Conservation (phyloP, 139 green algal genomes). For the Chlorella sorokiniana region DNA sequence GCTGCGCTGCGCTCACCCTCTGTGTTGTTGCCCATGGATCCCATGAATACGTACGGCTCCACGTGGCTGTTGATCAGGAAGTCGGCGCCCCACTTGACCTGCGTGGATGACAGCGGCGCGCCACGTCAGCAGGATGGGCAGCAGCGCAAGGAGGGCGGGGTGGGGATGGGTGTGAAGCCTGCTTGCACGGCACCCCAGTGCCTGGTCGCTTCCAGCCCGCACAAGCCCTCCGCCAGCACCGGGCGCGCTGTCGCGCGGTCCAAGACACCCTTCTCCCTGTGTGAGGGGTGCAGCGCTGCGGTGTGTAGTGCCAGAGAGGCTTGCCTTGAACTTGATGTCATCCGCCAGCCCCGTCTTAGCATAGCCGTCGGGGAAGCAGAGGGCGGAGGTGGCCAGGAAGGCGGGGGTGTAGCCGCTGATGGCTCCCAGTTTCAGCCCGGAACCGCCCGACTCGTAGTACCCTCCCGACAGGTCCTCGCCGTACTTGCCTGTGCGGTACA, state of each 20-base stretch:
- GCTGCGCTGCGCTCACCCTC: not conserved
- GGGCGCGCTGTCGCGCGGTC: too few relatives aligned
- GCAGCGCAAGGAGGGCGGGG: too few relatives aligned
- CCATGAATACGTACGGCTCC: constrained; percentile 23
- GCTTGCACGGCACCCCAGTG: too few relatives aligned
- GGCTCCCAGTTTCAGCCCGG: constrained; percentile 32
- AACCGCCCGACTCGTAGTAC: constrained; percentile 44
- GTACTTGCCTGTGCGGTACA: constrained; percentile 43
- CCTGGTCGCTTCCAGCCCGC: too few relatives aligned
- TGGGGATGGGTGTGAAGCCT: too few relatives aligned
- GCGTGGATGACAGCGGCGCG: not conserved
- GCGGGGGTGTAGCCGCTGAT: constrained; percentile 8
- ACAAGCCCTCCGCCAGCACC: too few relatives aligned
- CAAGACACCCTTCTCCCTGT: too few relatives aligned
- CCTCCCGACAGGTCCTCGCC: constrained; percentile 46
- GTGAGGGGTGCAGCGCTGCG: not conserved
- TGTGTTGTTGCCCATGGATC: constrained; percentile 27
- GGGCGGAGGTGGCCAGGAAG: constrained; percentile 17
- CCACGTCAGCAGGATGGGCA: too few relatives aligned
- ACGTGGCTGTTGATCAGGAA: constrained; percentile 34
- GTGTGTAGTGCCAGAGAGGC: not conserved
- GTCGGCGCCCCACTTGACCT: constrained; percentile 42
- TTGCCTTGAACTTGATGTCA: constrained; percentile 26
- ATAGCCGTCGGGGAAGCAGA: constrained; percentile 16
- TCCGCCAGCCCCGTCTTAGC: not conserved